Evolutionary conservation across 768 basidiomycete genomes (phyloP).

Genomic region (Phylloporus sp.): DNA sequence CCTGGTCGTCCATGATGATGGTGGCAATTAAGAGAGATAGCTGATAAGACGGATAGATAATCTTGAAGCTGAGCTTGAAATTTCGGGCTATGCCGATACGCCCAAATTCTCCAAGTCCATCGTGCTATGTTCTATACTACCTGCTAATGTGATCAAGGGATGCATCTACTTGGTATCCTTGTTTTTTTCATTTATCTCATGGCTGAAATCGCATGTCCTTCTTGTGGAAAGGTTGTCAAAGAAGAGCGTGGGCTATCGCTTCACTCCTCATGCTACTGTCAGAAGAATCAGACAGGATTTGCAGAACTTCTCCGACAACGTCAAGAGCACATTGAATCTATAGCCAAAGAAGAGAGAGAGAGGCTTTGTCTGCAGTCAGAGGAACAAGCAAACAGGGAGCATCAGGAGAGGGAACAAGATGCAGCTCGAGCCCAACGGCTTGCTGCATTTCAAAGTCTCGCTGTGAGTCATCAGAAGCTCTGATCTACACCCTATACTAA

Average conservation of each 20-base stretch:
- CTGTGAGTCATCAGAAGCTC: not conserved
- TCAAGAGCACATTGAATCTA: not conserved
- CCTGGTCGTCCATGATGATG: too few species aligned
- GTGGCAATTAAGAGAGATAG: not conserved
- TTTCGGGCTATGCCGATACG: not conserved
- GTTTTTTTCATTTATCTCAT: not conserved
- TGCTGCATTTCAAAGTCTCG: not conserved
- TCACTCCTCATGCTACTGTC: not conserved
- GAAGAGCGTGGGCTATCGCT: not conserved
- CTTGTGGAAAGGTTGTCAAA: not conserved
- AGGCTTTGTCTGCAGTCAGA: not conserved
- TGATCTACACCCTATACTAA: too few species aligned
- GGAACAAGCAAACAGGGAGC: not conserved
- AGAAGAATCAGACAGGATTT: not conserved
- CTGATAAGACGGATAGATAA: not conserved
- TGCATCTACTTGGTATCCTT: too few species aligned
- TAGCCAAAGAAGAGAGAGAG: not conserved
- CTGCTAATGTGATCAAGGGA: too few species aligned
- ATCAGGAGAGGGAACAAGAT: not conserved
- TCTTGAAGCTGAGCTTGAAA: not conserved
- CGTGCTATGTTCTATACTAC: too few species aligned
- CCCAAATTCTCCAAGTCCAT: too few species aligned
- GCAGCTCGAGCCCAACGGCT: not conserved
- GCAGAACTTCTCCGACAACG: not conserved
- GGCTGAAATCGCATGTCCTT: not conserved